Evolutionary conservation across 768 basidiomycete genomes (phyloP).

Genomic region (Lactarius trivialis): DNA sequence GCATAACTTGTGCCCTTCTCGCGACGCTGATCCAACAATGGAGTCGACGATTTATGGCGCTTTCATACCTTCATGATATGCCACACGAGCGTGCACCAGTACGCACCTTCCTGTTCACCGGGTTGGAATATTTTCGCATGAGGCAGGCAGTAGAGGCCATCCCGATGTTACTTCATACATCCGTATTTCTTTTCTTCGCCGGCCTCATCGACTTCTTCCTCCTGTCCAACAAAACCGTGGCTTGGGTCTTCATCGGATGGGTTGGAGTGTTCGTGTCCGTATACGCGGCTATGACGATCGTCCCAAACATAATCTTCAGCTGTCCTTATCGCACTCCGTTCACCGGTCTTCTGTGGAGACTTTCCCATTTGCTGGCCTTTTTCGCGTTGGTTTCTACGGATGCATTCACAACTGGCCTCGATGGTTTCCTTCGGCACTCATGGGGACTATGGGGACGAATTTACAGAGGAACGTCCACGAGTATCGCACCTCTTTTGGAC

Average conservation of each 20-base stretch:
- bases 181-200: constrained; percentile 2
- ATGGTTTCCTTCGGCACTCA: background rate
- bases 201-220: constrained; percentile 3
- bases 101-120: constrained; percentile 3
- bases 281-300: constrained; percentile 1
- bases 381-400: background rate
- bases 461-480: background rate
- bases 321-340: constrained; percentile 7
- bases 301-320: background rate
- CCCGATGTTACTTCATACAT: constrained; percentile 1
- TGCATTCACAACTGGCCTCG: background rate
- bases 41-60: background rate
- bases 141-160: background rate
- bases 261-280: background rate
- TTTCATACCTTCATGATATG: background rate
- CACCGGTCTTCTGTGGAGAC: background rate
- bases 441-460: background rate
- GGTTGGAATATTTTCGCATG: constrained; percentile 1
- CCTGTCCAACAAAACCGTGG: background rate
- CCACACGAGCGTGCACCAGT: constrained; percentile 1
- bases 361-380: background rate
- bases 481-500: background rate
- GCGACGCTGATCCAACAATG: constrained; percentile 2
- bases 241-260: background rate
- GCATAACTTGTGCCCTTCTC: constrained; percentile 3